Evolutionary conservation across 78 protist species (phyloP).

Genomic region (Tieghemostelium lacteum): DNA sequence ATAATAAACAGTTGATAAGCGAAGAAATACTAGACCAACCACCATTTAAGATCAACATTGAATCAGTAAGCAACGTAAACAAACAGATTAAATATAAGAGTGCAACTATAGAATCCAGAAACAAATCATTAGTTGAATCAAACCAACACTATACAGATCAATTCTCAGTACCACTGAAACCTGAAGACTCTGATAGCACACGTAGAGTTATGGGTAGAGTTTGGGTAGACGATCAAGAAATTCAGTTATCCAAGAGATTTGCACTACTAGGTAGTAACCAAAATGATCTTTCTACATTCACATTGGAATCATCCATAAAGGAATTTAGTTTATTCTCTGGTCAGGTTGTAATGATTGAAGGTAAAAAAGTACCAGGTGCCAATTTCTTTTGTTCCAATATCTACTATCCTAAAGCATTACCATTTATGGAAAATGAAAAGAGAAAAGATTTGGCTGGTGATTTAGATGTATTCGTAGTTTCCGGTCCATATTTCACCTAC

Average conservation of each 20-base stretch:
- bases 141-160: not conserved
- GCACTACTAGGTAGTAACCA: constrained; percentile 8
- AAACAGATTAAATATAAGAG: constrained; percentile 8
- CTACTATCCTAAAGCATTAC: constrained; percentile 51
- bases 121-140: not conserved
- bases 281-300: not conserved
- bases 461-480: constrained; percentile 32
- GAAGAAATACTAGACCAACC: not conserved
- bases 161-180: not conserved
- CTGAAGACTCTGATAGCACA: not conserved
- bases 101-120: constrained; percentile 16
- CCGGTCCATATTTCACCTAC: constrained; percentile 36
- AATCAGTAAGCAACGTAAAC: not conserved
- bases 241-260: not conserved
- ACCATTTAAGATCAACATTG: not conserved
- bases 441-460: not conserved
- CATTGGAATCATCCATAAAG: not conserved
- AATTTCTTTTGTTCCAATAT: constrained; percentile 28
- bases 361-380: constrained; percentile 19
- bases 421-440: not conserved
- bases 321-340: constrained; percentile 26
- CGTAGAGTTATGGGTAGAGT: constrained; percentile 40
- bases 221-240: constrained; percentile 3
- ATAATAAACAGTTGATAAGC: not conserved
- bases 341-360: constrained; percentile 46